These are phyloP conservation scores for Solanum hybrid DNA, from an alignment of 305 asterid genomes.

Conservation along the genomic window DNA sequence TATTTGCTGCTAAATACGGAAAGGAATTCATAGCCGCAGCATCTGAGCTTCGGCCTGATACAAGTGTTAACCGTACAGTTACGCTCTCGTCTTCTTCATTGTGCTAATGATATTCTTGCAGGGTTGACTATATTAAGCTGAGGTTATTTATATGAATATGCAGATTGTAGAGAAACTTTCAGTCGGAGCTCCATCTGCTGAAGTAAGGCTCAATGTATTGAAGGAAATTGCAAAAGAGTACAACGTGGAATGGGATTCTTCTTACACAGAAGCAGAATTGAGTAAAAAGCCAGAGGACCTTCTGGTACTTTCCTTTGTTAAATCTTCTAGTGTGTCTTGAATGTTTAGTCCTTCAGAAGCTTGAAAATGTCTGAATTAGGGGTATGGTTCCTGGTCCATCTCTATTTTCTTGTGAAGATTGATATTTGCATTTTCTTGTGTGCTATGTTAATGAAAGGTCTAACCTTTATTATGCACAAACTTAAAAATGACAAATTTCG, in stretches of 20 bases:
- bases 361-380: background rate
- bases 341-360: background rate
- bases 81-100: conserved; percentile 12
- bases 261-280: conserved; percentile 63
- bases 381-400: background rate
- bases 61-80: conserved; percentile 92
- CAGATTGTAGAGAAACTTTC: conserved; percentile 91
- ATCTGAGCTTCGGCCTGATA: conserved; percentile 86
- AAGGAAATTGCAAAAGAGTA: conserved; percentile 62
- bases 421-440: background rate
- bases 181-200: conserved; percentile 57
- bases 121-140: background rate
- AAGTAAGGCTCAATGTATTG: conserved; percentile 48
- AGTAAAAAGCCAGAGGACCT: conserved; percentile 82
- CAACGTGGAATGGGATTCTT: conserved; percentile 62
- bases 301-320: conserved; percentile 39
- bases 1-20: conserved; percentile 77
- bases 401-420: background rate
- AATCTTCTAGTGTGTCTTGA: background rate
- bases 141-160: conserved; percentile 3
- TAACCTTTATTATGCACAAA: background rate
- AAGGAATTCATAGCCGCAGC: conserved; percentile 90
- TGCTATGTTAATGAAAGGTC: background rate
- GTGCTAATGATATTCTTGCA: background rate
- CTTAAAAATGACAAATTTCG: background rate